phyloP scores from a whole-genome alignment of 1,284 basidiomycete genomes.

The Sanghuangporus baumii region DNA sequence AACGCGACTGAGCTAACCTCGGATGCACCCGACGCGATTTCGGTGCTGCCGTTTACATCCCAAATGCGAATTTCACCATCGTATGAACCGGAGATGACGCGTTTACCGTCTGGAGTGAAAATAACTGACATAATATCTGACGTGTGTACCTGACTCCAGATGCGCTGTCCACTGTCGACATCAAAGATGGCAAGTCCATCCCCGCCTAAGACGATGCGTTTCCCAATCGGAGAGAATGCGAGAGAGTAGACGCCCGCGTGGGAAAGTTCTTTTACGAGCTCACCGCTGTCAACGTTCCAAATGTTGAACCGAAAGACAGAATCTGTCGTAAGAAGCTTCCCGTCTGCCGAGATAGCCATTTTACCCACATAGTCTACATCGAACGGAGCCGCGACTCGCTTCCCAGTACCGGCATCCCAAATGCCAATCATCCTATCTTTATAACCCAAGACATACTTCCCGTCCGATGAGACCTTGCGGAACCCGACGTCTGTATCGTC shows the following conservation, averaged over 20 bases:
- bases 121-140: too few species aligned
- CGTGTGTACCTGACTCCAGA: not conserved
- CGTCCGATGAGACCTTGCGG: too few species aligned
- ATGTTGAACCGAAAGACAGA: too few species aligned
- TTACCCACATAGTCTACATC: conserved; percentile 48
- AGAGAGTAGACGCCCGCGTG: not conserved
- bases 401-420: not conserved
- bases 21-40: too few species aligned
- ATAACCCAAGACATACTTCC: conserved; percentile 18
- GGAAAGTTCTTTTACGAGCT: not conserved
- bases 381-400: not conserved
- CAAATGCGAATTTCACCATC: too few species aligned
- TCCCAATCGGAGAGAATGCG: not conserved
- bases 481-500: too few species aligned
- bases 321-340: not conserved
- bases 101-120: too few species aligned
- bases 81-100: too few species aligned
- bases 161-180: not conserved
- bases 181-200: not conserved
- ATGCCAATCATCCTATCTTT: not conserved
- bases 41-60: too few species aligned
- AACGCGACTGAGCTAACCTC: not conserved
- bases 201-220: not conserved
- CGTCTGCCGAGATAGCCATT: conserved; percentile 33
- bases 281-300: not conserved